A percentile compares a stretch with the other conserved stretches of the same genome.
These are phyloP conservation scores for Noccaea bulbosa DNA, from an alignment of 345 rosid species.

Conservation along the genomic window DNA sequence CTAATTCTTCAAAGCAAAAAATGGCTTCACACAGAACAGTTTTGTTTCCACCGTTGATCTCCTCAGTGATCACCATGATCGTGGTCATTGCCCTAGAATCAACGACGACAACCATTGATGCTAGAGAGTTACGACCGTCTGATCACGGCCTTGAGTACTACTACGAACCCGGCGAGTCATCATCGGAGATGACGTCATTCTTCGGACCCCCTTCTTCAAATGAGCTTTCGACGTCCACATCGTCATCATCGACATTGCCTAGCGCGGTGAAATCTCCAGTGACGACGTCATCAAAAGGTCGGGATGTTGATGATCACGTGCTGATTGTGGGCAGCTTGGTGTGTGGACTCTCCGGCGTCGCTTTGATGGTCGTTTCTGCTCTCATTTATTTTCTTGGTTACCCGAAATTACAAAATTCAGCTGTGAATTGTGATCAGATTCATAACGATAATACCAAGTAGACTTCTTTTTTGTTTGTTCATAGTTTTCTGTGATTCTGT, in stretches of 20 bases:
- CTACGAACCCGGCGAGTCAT: conserved; percentile 43
- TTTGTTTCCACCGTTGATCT: conserved; percentile 27
- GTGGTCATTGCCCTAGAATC: conserved; percentile 30
- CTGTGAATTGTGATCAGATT: conserved; percentile 13
- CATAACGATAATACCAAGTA: conserved; percentile 9
- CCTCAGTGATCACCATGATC: conserved; percentile 15
- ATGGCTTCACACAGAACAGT: conserved; percentile 14
- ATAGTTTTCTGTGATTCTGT: not conserved
- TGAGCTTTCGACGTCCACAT: not conserved
- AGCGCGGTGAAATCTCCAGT: conserved; percentile 43
- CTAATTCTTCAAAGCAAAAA: conserved; percentile 1
- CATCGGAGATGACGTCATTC: conserved; percentile 61
- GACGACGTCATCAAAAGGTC: not conserved
- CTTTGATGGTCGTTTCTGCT: conserved; percentile 44
- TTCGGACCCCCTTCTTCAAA: conserved; percentile 47
- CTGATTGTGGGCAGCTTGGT: conserved; percentile 40
- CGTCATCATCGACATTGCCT: conserved; percentile 30
- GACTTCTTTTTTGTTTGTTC: not conserved
- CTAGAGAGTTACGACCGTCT: conserved; percentile 67
- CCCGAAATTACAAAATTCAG: conserved; percentile 20
- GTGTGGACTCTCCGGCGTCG: conserved; percentile 40
- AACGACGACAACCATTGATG: conserved; percentile 1
- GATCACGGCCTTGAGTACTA: conserved; percentile 74
- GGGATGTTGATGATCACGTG: conserved; percentile 24
- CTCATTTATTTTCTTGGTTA: conserved; percentile 30